Evolutionary conservation across 257 asterid species (phyloP), one percentile per base, ranked within the genome.

Genomic region (Catharanthus roseus): DNA sequence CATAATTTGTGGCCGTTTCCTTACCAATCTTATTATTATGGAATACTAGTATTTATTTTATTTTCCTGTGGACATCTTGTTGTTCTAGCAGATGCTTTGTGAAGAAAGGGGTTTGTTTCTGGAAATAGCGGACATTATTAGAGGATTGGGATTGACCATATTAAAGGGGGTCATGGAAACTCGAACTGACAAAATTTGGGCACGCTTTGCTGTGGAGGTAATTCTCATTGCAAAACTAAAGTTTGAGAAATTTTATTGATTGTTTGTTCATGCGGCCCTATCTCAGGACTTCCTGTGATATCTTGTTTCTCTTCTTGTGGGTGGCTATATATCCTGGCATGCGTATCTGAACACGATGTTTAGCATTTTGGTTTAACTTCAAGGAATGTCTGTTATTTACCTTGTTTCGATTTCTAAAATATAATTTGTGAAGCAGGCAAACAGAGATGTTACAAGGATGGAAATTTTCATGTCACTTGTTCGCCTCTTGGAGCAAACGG

Each of bases 91-190:
- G 98, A 88, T 93, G 95, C 90, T 90, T 31, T 93, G 95, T 57
- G 93, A 93, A 82, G 96, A 90, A 81, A 80, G 88, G 44, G 98
- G 97, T 16, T 74, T 85, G 77, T 93, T 93, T 77, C 79, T 90
- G 73, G 98, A 93, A 78, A 90, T 93, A 81, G 97, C 98, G 34
- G 98, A 90, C 82, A 85, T 90, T 72, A 86, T 93, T 77, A 82
- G 95, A 85, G 96, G 97, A 24, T 84, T 90, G 69, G 97, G 97
- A 62, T 74, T 93, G 75, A 88, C 96, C 73, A 93, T 93, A 68
- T 85, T 93, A 71, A 93, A 88, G 85, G 98, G 98, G 53, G 86
- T 87, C 42, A 90, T 92, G 97, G 97, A 90, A 87, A 85, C 86
- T 71, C 86, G 85, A 49, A 81, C 85, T 26, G 92, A 86, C 82